Evolutionary conservation across 1,284 basidiomycete species (phyloP).

Genomic region (Apiotrichum gracile): DNA sequence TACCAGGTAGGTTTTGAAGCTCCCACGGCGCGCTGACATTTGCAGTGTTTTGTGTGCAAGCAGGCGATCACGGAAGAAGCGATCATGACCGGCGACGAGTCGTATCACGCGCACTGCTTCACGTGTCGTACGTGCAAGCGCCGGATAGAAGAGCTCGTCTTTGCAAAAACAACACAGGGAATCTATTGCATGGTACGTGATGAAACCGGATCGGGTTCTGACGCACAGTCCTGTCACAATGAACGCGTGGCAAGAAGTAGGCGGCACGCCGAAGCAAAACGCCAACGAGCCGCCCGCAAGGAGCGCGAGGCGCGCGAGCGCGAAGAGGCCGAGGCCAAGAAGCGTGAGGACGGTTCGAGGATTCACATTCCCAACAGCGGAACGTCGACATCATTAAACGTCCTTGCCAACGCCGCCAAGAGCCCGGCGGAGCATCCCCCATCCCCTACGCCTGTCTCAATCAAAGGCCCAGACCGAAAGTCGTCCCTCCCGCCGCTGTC

Average conservation of each 20-base stretch:
- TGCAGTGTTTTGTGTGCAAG: constrained; percentile 78
- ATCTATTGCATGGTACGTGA: constrained; percentile 91
- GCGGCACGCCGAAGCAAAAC: constrained; percentile 73
- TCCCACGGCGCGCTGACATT: neutral
- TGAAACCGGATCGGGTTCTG: neutral
- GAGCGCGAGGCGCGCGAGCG: constrained; percentile 34
- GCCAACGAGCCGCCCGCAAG: constrained; percentile 45
- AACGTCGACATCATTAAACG: constrained; percentile 14
- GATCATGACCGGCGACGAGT: constrained; percentile 98
- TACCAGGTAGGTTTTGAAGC: constrained; percentile 55
- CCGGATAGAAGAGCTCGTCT: constrained; percentile 94
- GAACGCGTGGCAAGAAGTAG: constrained; percentile 88
- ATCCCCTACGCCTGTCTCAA: neutral
- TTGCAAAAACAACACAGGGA: constrained; percentile 95
- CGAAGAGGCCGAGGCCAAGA: constrained; percentile 20
- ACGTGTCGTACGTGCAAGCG: constrained; percentile 92
- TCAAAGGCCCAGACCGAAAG: constrained; percentile 1
- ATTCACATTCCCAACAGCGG: neutral
- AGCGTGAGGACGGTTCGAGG: constrained; percentile 1
- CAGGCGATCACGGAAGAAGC: constrained; percentile 91
- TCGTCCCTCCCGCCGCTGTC: constrained; percentile 2
- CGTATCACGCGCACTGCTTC: constrained; percentile 97
- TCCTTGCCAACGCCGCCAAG: constrained; percentile 1
- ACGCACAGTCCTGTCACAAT: constrained; percentile 69
- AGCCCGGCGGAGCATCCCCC: neutral